phyloP scores from a whole-genome alignment of 116 monocot species.

The Trichopus zeylanicus region DNA sequence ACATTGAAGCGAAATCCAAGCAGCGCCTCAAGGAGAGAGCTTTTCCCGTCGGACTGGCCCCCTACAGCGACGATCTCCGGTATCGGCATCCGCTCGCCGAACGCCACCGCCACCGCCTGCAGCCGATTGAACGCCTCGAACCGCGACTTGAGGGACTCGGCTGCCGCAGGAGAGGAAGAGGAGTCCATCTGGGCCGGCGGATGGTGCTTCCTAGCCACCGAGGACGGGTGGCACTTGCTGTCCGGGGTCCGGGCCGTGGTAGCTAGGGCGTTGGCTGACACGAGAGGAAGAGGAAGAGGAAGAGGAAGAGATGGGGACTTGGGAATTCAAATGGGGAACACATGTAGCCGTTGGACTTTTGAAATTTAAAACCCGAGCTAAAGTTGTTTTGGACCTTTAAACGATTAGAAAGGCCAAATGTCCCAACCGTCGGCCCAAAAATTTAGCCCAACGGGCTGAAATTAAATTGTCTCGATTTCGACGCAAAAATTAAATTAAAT shows the following conservation, averaged over 20 bases:
- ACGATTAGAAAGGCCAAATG: no score
- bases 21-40: constrained; percentile 90
- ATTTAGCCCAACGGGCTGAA: no score
- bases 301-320: neutral
- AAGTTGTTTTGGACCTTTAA: no score
- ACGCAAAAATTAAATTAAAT: no score
- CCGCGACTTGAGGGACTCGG: constrained; percentile 41
- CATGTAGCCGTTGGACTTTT: neutral
- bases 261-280: constrained; percentile 19
- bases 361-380: no score
- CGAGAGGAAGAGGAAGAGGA: constrained; percentile 10
- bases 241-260: constrained; percentile 30
- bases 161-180: neutral
- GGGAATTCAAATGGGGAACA: neutral
- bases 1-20: constrained; percentile 97
- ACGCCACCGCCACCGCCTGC: constrained; percentile 91
- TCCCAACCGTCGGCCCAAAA: no score
- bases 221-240: constrained; percentile 17
- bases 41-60: constrained; percentile 95
- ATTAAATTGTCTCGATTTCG: no score
- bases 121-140: constrained; percentile 99
- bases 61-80: constrained; percentile 96
- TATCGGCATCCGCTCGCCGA: constrained; percentile 90
- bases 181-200: constrained; percentile 5
- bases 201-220: constrained; percentile 6